phyloP scores from a whole-genome alignment of 495 filamentous ascomycete genomes.

The Hypomontagnella monticulosa region DNA sequence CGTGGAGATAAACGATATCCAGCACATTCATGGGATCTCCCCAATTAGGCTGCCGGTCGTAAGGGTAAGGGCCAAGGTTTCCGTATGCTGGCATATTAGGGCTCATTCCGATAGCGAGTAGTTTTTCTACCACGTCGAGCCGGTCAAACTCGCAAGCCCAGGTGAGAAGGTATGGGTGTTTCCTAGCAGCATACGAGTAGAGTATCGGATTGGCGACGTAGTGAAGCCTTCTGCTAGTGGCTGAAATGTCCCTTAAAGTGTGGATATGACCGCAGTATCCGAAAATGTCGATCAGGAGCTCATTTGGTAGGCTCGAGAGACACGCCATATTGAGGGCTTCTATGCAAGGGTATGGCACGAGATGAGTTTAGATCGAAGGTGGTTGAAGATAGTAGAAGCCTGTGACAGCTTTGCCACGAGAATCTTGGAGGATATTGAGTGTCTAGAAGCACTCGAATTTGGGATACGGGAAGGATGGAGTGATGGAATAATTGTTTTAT shows the following conservation, averaged over 20 bases:
- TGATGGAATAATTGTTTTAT: too few relatives aligned
- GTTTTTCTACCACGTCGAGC: slow-evolving; percentile 2
- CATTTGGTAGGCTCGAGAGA: background rate
- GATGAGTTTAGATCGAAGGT: too few relatives aligned
- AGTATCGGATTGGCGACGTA: slow-evolving; percentile 1
- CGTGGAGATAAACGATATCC: too few relatives aligned
- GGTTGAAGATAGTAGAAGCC: too few relatives aligned
- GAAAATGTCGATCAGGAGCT: background rate
- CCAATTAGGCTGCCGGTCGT: too few relatives aligned
- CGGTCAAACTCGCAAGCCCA: slow-evolving; percentile 13
- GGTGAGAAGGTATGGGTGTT: background rate
- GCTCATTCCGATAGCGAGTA: background rate
- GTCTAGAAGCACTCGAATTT: too few relatives aligned
- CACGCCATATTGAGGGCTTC: background rate
- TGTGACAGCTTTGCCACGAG: too few relatives aligned
- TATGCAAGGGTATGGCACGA: too few relatives aligned
- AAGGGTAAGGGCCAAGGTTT: too few relatives aligned
- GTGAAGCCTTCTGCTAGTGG: background rate
- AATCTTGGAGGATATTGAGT: too few relatives aligned
- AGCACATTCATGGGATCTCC: too few relatives aligned
- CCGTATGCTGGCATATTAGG: slow-evolving; percentile 2
- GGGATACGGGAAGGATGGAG: too few relatives aligned
- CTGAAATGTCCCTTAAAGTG: background rate
- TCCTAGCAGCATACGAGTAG: slow-evolving; percentile 2
- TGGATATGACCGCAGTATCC: background rate